These are phyloP conservation scores for Symbiotaphrina buchneri DNA, from an alignment of 495 filamentous ascomycete genomes.

Conservation along the genomic window DNA sequence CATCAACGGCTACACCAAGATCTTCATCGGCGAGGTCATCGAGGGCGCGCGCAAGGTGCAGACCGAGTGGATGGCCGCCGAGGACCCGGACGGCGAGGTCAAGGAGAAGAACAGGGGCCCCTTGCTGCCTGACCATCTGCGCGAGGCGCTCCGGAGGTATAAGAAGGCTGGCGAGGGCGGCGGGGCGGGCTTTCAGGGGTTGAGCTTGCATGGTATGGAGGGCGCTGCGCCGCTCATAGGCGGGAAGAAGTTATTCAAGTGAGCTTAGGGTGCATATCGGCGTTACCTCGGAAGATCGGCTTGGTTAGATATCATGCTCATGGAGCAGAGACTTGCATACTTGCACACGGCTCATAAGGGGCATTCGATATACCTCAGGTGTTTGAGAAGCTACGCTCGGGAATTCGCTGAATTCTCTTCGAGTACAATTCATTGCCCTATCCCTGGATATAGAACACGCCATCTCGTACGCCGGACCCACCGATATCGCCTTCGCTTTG, in stretches of 20 bases:
- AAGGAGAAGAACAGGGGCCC: slow-evolving; percentile 25
- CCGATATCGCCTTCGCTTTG: too few relatives aligned
- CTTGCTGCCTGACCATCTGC: slow-evolving; percentile 58
- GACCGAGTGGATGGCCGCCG: slow-evolving; percentile 43
- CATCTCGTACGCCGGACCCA: too few relatives aligned
- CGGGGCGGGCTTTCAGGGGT: slow-evolving; percentile 46
- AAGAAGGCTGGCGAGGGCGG: slow-evolving; percentile 41
- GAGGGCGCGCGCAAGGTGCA: slow-evolving; percentile 63
- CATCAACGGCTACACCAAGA: slow-evolving; percentile 61
- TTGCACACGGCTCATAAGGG: too few relatives aligned
- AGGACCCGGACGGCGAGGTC: slow-evolving; percentile 3
- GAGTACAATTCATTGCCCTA: too few relatives aligned
- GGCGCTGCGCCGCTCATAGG: slow-evolving; percentile 12
- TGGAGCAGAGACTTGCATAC: too few relatives aligned
- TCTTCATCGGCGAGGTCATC: slow-evolving; percentile 65
- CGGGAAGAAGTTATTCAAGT: slow-evolving; percentile 16
- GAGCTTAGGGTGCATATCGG: too few relatives aligned
- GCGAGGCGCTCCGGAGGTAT: slow-evolving; percentile 55
- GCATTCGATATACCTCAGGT: too few relatives aligned
- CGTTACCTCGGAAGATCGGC: too few relatives aligned
- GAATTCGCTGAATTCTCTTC: too few relatives aligned
- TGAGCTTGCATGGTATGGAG: slow-evolving; percentile 33
- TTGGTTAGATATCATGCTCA: too few relatives aligned
- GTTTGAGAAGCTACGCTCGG: too few relatives aligned
- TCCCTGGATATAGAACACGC: too few relatives aligned